Conservation (phyloP, 2,329 filamentous ascomycete genomes). For the Botrytis squamosa region DNA sequence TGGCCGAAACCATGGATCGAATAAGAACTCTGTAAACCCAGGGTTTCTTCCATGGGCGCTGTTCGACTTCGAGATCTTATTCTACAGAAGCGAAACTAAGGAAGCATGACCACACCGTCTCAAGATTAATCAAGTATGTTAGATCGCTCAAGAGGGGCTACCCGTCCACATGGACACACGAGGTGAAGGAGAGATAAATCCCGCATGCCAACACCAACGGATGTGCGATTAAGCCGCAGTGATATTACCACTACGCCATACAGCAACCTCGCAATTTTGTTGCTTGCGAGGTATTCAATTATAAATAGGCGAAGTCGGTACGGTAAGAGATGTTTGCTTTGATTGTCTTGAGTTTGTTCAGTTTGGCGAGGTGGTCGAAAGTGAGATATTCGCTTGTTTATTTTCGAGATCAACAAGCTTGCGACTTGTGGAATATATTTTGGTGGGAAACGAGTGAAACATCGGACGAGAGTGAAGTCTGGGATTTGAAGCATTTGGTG, state of each 20-base stretch:
- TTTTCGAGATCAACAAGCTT: neutral
- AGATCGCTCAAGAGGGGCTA: neutral
- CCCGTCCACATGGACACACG: neutral
- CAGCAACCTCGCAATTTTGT: constrained; percentile 12
- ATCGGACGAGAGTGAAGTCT: neutral
- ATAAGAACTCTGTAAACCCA: neutral
- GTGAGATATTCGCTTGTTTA: neutral
- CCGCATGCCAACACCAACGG: constrained; percentile 4
- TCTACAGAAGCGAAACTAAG: neutral
- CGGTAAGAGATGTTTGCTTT: neutral
- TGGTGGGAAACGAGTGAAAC: neutral
- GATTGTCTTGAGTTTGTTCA: neutral
- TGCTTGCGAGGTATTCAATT: neutral
- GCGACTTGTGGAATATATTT: neutral
- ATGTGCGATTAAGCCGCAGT: constrained; percentile 4
- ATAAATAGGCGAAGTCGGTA: neutral
- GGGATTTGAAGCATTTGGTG: neutral
- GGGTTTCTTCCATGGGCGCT: neutral
- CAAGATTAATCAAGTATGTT: neutral
- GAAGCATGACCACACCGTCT: neutral
- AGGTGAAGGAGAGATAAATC: constrained; percentile 11
- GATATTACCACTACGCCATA: constrained; percentile 11
- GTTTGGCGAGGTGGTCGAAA: neutral
- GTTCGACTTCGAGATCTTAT: neutral
- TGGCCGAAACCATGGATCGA: neutral